Evolutionary conservation across 2,329 filamentous ascomycete genomes (phyloP), one percentile per base, ranked within the genome.

Genomic region (Trichoderma guizhouense): DNA sequence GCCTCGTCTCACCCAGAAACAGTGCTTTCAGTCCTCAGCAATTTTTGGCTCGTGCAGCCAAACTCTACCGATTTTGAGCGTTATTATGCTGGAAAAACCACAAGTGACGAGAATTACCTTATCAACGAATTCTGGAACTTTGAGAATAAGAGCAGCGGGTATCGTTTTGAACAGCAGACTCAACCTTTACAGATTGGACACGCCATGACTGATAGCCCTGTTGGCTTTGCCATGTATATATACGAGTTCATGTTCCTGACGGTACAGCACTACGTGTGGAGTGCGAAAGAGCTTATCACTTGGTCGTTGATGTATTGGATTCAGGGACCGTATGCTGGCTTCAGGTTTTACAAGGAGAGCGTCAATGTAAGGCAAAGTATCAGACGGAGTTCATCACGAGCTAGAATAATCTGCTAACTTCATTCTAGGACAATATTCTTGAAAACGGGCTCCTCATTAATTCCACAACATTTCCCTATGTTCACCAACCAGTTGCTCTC

Each of bases 41-140:
- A 36, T 14, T 36, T 36, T 36, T 36, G 34, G 34, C 34, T 36
- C 14, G 14, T 36, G 5, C 34, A 36, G 14, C 34, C 34, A 15
- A 36, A 36, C 14, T 36, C 34, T 36, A 36, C 87, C 5, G 86
- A 39, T 86, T 87, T 72, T 88, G 82, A 4, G 82, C 72, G 73
- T 89, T 84, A 55, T 47, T 47, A 43, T 43, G 61, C 61, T 18
- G 58, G 58, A 7, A 39, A 62, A 24, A 62, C 58, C 24, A 62
- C 61, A 63, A 26, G 28, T 7, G 61, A 63, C 34, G 34, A 63
- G 7, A 28, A 28, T 6, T 47, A 63, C 8, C 21, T 47, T 36
- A 43, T 63, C 18, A 15, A 63, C n/a, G 61, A 43, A 47, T 63
- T 62, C 58, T 62, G 58, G 58, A 62, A 36, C 24, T 62, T 62